phyloP scores from a whole-genome alignment of 2,329 filamentous ascomycete species.

The Venturia oleaginea region DNA sequence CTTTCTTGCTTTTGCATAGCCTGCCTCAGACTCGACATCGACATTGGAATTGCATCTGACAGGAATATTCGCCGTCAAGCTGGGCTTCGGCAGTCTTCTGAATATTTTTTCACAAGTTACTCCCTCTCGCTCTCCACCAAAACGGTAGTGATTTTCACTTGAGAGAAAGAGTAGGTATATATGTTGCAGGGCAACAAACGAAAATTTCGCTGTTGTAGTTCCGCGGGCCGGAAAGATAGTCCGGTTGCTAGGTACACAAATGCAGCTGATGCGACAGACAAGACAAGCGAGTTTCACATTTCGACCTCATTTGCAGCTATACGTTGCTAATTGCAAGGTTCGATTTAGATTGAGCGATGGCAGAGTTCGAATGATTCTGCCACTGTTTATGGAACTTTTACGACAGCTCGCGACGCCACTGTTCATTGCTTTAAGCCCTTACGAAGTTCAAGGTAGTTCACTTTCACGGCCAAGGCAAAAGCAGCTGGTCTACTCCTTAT shows the following conservation, averaged over 20 bases:
- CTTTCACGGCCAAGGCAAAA: too few relatives aligned
- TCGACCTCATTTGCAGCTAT: background rate
- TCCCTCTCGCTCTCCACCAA: too few relatives aligned
- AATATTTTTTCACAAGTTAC: too few relatives aligned
- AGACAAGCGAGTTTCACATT: slow-evolving; percentile 4
- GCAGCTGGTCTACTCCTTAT: background rate
- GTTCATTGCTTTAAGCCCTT: background rate
- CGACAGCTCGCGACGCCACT: background rate
- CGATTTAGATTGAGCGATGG: background rate
- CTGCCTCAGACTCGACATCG: too few relatives aligned
- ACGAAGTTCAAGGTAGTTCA: background rate
- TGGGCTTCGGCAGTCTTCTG: too few relatives aligned
- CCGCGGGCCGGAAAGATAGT: background rate
- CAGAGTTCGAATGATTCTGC: background rate
- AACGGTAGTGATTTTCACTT: too few relatives aligned
- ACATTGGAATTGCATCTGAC: too few relatives aligned
- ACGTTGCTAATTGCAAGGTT: background rate
- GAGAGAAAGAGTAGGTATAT: too few relatives aligned
- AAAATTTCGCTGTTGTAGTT: background rate
- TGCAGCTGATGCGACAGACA: background rate
- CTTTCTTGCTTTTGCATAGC: too few relatives aligned
- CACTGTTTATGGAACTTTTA: too few relatives aligned
- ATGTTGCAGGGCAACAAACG: background rate
- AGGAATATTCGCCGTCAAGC: too few relatives aligned
- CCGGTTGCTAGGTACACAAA: background rate